Conservation (phyloP, 768 basidiomycete species). For the Tephrocybe sp. region DNA sequence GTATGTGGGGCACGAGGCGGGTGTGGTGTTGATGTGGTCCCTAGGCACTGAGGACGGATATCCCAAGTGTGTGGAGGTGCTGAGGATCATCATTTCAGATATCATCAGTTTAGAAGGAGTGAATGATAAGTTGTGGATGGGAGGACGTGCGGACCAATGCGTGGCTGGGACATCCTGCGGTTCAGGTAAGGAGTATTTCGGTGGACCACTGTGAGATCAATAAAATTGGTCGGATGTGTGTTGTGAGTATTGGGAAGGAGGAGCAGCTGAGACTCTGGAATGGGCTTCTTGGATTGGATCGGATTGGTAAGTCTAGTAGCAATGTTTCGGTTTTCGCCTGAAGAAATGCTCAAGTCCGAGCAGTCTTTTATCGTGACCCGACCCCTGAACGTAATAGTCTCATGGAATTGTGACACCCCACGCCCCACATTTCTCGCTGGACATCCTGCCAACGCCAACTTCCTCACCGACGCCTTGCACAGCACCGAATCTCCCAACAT, state of each 20-base stretch:
- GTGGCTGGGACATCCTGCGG: slow-evolving; percentile 76
- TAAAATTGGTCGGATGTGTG: slow-evolving; percentile 61
- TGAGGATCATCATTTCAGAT: slow-evolving; percentile 79
- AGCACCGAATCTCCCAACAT: slow-evolving; percentile 82
- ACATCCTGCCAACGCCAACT: slow-evolving; percentile 65
- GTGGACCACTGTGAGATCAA: slow-evolving; percentile 81
- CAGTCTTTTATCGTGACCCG: slow-evolving; percentile 77
- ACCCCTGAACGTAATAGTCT: slow-evolving; percentile 73
- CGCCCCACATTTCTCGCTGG: slow-evolving; percentile 72
- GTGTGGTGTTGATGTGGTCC: slow-evolving; percentile 83
- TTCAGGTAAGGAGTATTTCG: slow-evolving; percentile 60
- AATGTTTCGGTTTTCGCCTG: slow-evolving; percentile 12
- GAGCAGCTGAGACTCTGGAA: slow-evolving; percentile 83
- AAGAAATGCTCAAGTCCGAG: slow-evolving; percentile 74
- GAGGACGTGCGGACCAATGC: too few relatives aligned
- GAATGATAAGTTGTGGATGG: slow-evolving; percentile 76
- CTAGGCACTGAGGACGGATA: slow-evolving; percentile 48
- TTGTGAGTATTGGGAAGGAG: slow-evolving; percentile 75
- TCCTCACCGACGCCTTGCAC: too few relatives aligned
- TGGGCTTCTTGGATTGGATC: slow-evolving; percentile 78
- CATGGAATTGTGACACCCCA: slow-evolving; percentile 93
- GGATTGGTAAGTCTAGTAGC: slow-evolving; percentile 71
- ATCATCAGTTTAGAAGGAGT: slow-evolving; percentile 85
- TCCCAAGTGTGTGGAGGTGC: slow-evolving; percentile 66
- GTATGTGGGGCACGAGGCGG: slow-evolving; percentile 91